These are phyloP conservation scores for Xerocomus potaroensis DNA, from an alignment of 768 basidiomycete genomes.

Conservation along the genomic window DNA sequence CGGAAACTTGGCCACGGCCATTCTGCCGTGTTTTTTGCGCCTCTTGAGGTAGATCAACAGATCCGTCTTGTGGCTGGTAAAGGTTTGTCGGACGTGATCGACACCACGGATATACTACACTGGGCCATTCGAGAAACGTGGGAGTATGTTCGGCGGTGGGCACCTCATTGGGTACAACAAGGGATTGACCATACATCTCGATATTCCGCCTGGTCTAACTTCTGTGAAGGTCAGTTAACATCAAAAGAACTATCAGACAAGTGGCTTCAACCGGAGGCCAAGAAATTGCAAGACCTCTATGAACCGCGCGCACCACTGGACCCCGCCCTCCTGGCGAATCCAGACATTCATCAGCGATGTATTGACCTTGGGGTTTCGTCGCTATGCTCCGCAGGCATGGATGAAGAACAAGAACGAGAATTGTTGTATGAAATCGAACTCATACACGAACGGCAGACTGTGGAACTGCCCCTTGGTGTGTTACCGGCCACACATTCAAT, in stretches of 20 bases:
- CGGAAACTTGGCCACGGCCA: constrained; percentile 42
- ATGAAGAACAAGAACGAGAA: constrained; percentile 38
- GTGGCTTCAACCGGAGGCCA: neutral
- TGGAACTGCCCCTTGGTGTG: constrained; percentile 31
- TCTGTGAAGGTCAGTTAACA: neutral
- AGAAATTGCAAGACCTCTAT: neutral
- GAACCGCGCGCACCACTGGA: neutral
- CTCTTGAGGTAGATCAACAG: constrained; percentile 33
- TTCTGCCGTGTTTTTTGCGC: constrained; percentile 42
- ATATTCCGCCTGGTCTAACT: neutral
- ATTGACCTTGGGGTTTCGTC: neutral
- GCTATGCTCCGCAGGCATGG: neutral
- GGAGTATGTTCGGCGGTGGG: constrained; percentile 32
- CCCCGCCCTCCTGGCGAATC: too few species aligned
- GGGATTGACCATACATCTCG: constrained; percentile 8
- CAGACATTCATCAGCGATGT: neutral
- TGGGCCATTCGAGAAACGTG: constrained; percentile 44
- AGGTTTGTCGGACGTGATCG: neutral
- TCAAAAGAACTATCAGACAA: neutral
- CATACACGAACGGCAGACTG: constrained; percentile 36
- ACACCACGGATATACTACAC: constrained; percentile 32
- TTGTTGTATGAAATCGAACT: constrained; percentile 39
- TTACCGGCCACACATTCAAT: constrained; percentile 17
- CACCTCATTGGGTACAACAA: constrained; percentile 39
- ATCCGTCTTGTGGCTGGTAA: constrained; percentile 26